These are phyloP conservation scores for Ceratocystis cubensis DNA, from an alignment of 2,329 filamentous ascomycete species.

Conservation along the genomic window DNA sequence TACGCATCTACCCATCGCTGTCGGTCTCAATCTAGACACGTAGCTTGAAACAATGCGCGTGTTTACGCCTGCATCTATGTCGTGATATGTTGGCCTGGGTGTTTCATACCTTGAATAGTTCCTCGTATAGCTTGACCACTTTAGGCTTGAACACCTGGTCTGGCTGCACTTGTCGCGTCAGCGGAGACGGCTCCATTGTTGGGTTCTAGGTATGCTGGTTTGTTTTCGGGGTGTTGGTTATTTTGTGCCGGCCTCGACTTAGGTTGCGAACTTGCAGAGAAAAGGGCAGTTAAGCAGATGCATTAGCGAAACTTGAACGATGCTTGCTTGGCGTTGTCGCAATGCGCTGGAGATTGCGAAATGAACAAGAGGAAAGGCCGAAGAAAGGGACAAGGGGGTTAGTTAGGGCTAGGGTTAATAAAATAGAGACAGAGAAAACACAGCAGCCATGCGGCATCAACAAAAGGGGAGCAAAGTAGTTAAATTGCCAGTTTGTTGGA, in stretches of 20 bases:
- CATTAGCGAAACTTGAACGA: neutral
- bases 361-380: neutral
- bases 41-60: neutral
- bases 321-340: neutral
- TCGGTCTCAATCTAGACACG: neutral
- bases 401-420: neutral
- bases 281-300: neutral
- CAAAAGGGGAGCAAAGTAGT: neutral
- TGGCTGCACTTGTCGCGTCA: slow-evolving; percentile 83
- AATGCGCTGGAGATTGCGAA: neutral
- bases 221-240: neutral
- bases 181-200: slow-evolving; percentile 77
- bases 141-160: slow-evolving; percentile 79
- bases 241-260: neutral
- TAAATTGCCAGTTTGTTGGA: neutral
- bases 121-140: slow-evolving; percentile 78
- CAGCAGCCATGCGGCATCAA: neutral
- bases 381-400: neutral
- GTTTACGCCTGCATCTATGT: neutral
- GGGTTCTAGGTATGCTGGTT: neutral
- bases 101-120: slow-evolving; percentile 56
- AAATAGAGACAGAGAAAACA: neutral
- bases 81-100: neutral
- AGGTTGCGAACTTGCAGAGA: neutral
- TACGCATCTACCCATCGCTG: too few relatives aligned